A percentile compares a stretch with the other conserved stretches of the same genome.
Evolutionary conservation across 2,329 filamentous ascomycete genomes (phyloP).

Genomic region (Cladosporium sp.): DNA sequence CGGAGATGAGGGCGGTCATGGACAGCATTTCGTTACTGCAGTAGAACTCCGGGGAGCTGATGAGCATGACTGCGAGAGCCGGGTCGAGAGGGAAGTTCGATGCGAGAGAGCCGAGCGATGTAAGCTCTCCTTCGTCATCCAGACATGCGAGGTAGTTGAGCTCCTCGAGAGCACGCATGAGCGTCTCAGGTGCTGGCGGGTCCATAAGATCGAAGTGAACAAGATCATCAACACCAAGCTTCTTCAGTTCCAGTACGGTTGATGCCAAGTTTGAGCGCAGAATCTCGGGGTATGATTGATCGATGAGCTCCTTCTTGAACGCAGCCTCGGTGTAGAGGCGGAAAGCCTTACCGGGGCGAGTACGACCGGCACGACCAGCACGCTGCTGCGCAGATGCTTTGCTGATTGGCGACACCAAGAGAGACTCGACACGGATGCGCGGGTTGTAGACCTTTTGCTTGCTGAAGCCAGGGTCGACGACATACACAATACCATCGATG

Average conservation of each 20-base stretch:
- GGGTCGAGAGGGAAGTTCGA: slow-evolving; percentile 96
- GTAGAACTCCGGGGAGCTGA: slow-evolving; percentile 95
- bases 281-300: slow-evolving; percentile 95
- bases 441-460: slow-evolving; percentile 99
- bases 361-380: slow-evolving; percentile 98
- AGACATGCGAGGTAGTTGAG: slow-evolving; percentile 95
- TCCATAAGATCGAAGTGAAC: slow-evolving; percentile 99
- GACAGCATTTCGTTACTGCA: slow-evolving; percentile 98
- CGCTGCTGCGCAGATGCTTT: slow-evolving; percentile 96
- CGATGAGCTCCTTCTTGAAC: slow-evolving; percentile 96
- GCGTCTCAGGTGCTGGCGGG: slow-evolving; percentile 91
- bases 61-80: slow-evolving; percentile 92
- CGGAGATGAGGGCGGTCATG: slow-evolving; percentile 86
- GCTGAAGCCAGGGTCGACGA: slow-evolving; percentile 98
- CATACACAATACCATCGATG: slow-evolving; percentile 97
- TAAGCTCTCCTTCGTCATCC: slow-evolving; percentile 93
- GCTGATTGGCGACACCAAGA: slow-evolving; percentile 95
- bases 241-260: slow-evolving; percentile 94
- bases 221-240: slow-evolving; percentile 89
- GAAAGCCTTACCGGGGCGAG: slow-evolving; percentile 96
- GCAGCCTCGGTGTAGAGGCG: slow-evolving; percentile 90
- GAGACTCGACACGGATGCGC: slow-evolving; percentile 88
- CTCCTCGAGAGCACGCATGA: slow-evolving; percentile 96
- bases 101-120: slow-evolving; percentile 74
- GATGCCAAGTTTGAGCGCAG: slow-evolving; percentile 90